Evolutionary conservation across 2,329 filamentous ascomycete genomes (phyloP).

Genomic region (Epichloe sibirici): DNA sequence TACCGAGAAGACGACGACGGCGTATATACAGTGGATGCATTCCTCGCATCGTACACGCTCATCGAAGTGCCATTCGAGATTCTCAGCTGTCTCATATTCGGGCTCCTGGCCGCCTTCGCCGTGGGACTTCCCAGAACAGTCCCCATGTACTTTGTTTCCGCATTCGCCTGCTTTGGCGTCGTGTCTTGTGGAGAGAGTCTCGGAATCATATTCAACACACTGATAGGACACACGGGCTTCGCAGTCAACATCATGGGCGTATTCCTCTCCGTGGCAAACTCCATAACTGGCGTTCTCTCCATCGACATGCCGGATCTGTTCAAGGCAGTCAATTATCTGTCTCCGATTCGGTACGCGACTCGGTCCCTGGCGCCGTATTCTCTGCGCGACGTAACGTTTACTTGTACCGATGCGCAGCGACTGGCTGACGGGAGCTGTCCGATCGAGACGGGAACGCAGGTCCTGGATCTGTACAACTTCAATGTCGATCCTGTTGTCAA

Average conservation of each 20-base stretch:
- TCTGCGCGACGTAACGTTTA: slow-evolving; percentile 47
- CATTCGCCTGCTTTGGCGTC: slow-evolving; percentile 60
- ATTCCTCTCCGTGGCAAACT: slow-evolving; percentile 56
- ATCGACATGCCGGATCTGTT: slow-evolving; percentile 57
- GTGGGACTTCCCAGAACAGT: slow-evolving; percentile 51
- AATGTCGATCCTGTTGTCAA: slow-evolving; percentile 49
- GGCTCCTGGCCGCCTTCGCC: slow-evolving; percentile 49
- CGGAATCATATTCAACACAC: slow-evolving; percentile 69
- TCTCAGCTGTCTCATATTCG: slow-evolving; percentile 51
- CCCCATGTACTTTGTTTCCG: slow-evolving; percentile 53
- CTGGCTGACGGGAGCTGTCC: slow-evolving; percentile 50
- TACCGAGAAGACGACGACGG: slow-evolving; percentile 65
- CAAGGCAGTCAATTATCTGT: slow-evolving; percentile 57
- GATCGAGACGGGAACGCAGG: slow-evolving; percentile 53
- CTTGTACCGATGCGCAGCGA: slow-evolving; percentile 48
- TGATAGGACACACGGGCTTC: slow-evolving; percentile 64
- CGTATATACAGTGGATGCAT: slow-evolving; percentile 59
- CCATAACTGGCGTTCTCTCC: slow-evolving; percentile 60
- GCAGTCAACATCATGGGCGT: slow-evolving; percentile 62
- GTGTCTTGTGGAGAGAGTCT: slow-evolving; percentile 64
- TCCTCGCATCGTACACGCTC: slow-evolving; percentile 56
- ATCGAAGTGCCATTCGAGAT: slow-evolving; percentile 64
- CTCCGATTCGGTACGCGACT: slow-evolving; percentile 57
- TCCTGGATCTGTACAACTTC: slow-evolving; percentile 54
- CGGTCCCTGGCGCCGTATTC: slow-evolving; percentile 56